A percentile compares a stretch with the other conserved stretches of the same genome.
These are phyloP conservation scores for Babjeviella inositovora DNA, from an alignment of 805 yeast species.

Conservation along the genomic window DNA sequence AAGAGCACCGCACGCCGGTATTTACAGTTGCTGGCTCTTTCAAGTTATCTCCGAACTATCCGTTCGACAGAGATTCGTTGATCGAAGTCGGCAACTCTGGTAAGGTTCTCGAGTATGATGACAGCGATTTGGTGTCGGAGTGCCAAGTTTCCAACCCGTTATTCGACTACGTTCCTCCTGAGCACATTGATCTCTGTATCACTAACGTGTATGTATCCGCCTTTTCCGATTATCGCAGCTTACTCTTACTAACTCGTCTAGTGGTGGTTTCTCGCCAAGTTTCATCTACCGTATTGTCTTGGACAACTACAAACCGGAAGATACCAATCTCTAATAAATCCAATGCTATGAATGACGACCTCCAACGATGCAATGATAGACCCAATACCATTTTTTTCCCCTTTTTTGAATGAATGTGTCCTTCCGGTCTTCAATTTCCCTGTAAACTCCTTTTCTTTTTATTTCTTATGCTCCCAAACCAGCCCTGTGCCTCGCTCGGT, in stretches of 20 bases:
- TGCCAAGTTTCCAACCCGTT: conserved; percentile 79
- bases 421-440: too few species aligned
- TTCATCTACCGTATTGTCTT: conserved; percentile 89
- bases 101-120: conserved; percentile 67
- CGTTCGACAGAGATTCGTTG: conserved; percentile 69
- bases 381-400: background rate
- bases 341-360: conserved; percentile 1
- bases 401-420: too few species aligned
- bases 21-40: conserved; percentile 89
- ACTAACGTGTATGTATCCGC: conserved; percentile 50
- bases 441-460: background rate
- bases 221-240: background rate
- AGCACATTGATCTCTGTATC: conserved; percentile 82
- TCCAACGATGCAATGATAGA: background rate
- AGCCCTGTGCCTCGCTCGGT: conserved; percentile 60
- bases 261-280: conserved; percentile 91
- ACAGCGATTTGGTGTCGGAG: conserved; percentile 49
- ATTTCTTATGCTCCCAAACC: background rate
- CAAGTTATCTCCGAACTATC: conserved; percentile 86
- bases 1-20: conserved; percentile 90
- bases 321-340: conserved; percentile 39
- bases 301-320: conserved; percentile 84
- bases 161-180: conserved; percentile 87
- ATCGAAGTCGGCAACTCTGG: conserved; percentile 90
- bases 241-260: conserved; percentile 1